Conservation (phyloP, 345 rosid species). For the Acer negundo region DNA sequence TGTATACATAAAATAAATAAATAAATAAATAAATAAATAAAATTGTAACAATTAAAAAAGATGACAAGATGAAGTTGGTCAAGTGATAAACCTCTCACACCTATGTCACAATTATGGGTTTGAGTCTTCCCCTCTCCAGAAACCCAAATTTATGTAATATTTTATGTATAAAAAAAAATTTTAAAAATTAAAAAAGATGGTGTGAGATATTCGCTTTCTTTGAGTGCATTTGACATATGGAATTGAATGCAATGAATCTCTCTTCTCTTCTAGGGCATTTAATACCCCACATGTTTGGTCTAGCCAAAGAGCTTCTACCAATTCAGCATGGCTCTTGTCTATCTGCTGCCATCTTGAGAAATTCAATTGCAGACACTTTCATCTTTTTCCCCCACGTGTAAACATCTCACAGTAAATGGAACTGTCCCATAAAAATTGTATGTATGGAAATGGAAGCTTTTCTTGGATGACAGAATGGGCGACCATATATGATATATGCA, state of each 20-base stretch:
- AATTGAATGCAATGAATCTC: slow-evolving; percentile 7
- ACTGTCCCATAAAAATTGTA: not conserved
- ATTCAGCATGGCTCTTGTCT: slow-evolving; percentile 14
- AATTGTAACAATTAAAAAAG: not conserved
- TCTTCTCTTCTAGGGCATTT: slow-evolving; percentile 8
- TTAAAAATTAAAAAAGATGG: too few species aligned
- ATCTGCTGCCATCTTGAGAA: slow-evolving; percentile 10
- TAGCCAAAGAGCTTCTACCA: slow-evolving; percentile 18
- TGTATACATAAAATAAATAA: not conserved
- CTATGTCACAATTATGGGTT: too few species aligned
- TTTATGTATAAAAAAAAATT: too few species aligned
- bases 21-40: too few species aligned
- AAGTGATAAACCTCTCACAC: too few species aligned
- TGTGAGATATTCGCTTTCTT: too few species aligned
- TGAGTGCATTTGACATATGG: too few species aligned
- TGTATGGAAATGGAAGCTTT: not conserved
- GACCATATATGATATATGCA: not conserved
- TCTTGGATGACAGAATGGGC: slow-evolving; percentile 14
- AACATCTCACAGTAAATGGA: not conserved
- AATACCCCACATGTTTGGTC: slow-evolving; percentile 17
- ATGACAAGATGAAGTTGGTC: not conserved
- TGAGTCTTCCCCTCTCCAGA: too few species aligned
- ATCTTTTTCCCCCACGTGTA: not conserved
- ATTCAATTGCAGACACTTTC: slow-evolving; percentile 10
- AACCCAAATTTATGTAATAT: too few species aligned